Conservation (phyloP, 305 asterid genomes). For the Fraxinus dipetala region DNA sequence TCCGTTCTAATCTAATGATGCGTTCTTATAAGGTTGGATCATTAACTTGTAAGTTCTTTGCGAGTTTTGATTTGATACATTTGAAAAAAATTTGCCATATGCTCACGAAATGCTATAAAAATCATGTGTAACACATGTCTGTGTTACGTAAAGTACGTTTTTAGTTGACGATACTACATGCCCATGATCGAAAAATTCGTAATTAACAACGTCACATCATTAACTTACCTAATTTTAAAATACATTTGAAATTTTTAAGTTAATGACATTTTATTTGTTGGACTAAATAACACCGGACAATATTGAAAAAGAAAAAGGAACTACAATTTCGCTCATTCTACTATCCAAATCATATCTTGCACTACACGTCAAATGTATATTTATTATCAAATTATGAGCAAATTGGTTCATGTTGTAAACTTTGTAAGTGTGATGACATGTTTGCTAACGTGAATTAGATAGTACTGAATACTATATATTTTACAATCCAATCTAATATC, state of each 20-base stretch:
- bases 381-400: neutral
- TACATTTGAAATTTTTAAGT: neutral
- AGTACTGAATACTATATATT: neutral
- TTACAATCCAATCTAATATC: neutral
- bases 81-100: no score
- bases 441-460: neutral
- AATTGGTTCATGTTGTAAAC: neutral
- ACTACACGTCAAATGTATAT: neutral
- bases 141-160: neutral
- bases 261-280: neutral
- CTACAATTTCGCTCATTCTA: neutral
- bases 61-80: neutral
- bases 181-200: neutral
- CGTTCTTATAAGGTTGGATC: neutral
- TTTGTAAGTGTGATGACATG: neutral
- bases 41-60: neutral
- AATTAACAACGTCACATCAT: neutral
- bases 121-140: neutral
- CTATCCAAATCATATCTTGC: neutral
- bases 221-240: neutral
- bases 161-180: neutral
- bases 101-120: neutral
- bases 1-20: neutral
- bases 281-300: neutral
- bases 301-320: neutral